Percentiles rank a stretch among this genome's conserved stretches.
phyloP scores from a whole-genome alignment of 371 early-diverging fungal genomes.

The Catenaria anguillulae region DNA sequence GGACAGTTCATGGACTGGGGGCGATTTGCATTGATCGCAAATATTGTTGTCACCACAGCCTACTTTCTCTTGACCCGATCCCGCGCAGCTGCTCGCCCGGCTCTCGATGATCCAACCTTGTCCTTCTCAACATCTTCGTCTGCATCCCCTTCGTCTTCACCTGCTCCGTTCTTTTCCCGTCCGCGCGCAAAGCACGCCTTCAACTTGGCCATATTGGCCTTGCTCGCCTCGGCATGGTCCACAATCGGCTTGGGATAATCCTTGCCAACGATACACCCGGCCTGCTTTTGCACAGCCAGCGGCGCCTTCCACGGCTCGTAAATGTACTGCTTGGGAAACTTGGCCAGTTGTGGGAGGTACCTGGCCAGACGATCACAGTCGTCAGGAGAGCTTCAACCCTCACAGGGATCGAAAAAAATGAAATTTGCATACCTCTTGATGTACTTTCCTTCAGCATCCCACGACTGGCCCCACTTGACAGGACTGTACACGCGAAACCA shows the following conservation, averaged over 20 bases:
- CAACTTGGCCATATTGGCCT: constrained; percentile 16
- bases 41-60: no score
- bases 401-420: no score
- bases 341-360: constrained; percentile 16
- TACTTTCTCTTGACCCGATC: no score
- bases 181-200: neutral
- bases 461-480: constrained; percentile 6
- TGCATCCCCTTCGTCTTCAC: no score
- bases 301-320: constrained; percentile 22
- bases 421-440: constrained; percentile 14
- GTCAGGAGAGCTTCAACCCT: no score
- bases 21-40: no score
- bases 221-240: constrained; percentile 13
- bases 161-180: no score
- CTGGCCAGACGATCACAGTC: no score
- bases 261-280: constrained; percentile 15
- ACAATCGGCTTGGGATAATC: constrained; percentile 21
- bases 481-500: constrained; percentile 21
- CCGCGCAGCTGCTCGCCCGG: no score
- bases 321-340: constrained; percentile 17
- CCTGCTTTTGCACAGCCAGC: constrained; percentile 13
- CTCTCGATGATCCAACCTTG: no score
- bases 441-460: neutral
- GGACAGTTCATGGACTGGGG: no score
- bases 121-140: no score